These are phyloP conservation scores for Aureobasidium sp. DNA, from an alignment of 2,329 filamentous ascomycete species.

Conservation along the genomic window DNA sequence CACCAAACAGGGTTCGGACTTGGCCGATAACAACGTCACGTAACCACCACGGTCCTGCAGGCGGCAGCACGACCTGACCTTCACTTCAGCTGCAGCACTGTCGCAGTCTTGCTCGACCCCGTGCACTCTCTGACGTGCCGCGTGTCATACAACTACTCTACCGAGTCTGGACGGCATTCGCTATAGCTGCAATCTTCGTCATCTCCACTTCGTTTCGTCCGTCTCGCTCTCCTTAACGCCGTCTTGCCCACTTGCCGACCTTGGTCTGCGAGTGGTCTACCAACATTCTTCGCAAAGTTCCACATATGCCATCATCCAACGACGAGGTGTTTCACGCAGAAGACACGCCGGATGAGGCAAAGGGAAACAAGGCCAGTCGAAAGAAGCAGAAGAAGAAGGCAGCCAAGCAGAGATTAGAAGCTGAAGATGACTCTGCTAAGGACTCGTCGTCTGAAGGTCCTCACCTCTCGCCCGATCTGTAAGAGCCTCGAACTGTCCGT, in stretches of 20 bases:
- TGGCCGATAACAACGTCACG: slow-evolving; percentile 1
- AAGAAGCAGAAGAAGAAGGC: slow-evolving; percentile 19
- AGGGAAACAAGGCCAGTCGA: slow-evolving; percentile 10
- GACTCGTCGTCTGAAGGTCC: slow-evolving; percentile 16
- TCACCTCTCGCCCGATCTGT: slow-evolving; percentile 16
- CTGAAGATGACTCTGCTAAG: slow-evolving; percentile 12
- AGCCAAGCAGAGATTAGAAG: slow-evolving; percentile 15
- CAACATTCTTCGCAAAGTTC: not conserved
- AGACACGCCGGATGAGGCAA: slow-evolving; percentile 17
- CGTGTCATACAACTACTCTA: not conserved
- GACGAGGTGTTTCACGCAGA: slow-evolving; percentile 18
- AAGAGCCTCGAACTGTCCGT: not conserved
- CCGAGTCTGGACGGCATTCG: not conserved
- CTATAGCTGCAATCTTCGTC: not conserved
- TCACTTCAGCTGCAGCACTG: not conserved
- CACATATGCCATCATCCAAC: slow-evolving; percentile 19
- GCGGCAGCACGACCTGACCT: not conserved
- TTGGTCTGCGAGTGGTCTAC: slow-evolving; percentile 10
- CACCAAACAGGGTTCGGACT: not conserved
- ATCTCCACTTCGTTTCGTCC: not conserved
- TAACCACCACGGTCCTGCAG: not conserved
- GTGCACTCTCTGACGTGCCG: not conserved
- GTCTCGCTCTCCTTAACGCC: not conserved
- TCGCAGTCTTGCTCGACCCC: not conserved
- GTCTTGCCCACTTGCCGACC: not conserved